Percentiles rank a stretch among this genome's conserved stretches.
These are phyloP conservation scores for Phaffia australis DNA, from an alignment of 768 basidiomycete species.

Conservation along the genomic window DNA sequence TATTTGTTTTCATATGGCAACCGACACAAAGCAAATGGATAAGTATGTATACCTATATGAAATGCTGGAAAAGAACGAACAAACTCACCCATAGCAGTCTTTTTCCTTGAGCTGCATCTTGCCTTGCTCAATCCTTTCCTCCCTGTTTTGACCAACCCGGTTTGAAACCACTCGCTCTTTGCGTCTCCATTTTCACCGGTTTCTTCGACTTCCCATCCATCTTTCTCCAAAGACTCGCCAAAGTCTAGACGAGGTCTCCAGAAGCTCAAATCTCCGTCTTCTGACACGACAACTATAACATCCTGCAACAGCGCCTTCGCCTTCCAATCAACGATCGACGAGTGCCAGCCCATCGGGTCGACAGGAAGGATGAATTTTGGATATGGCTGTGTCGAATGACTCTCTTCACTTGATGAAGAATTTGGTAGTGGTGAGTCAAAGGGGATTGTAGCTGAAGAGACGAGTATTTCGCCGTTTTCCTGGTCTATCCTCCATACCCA, in stretches of 20 bases:
- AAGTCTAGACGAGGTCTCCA: constrained; percentile 55
- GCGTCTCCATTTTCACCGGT: not conserved
- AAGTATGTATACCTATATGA: constrained; percentile 15
- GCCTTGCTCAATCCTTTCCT: constrained; percentile 46
- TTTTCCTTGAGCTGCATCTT: constrained; percentile 80
- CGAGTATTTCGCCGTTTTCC: too few species aligned
- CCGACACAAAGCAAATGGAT: not conserved
- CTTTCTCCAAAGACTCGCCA: too few species aligned
- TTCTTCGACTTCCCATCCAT: constrained; percentile 16
- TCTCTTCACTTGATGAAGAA: too few species aligned
- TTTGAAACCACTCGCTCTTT: constrained; percentile 41
- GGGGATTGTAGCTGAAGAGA: too few species aligned
- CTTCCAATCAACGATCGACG: constrained; percentile 35
- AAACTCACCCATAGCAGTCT: constrained; percentile 68
- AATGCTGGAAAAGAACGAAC: not conserved
- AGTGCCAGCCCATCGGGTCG: constrained; percentile 40
- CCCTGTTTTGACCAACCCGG: constrained; percentile 50
- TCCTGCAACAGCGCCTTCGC: constrained; percentile 42
- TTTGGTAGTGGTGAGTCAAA: too few species aligned
- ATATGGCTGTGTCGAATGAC: constrained; percentile 31
- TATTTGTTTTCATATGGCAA: not conserved
- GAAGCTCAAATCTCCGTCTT: constrained; percentile 68
- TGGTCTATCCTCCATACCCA: too few species aligned
- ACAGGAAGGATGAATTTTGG: constrained; percentile 54
- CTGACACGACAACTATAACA: constrained; percentile 65